Evolutionary conservation across 2,329 filamentous ascomycete species (phyloP), one percentile per base, ranked within the genome.

Genomic region (Botryosphaeria dothidea): DNA sequence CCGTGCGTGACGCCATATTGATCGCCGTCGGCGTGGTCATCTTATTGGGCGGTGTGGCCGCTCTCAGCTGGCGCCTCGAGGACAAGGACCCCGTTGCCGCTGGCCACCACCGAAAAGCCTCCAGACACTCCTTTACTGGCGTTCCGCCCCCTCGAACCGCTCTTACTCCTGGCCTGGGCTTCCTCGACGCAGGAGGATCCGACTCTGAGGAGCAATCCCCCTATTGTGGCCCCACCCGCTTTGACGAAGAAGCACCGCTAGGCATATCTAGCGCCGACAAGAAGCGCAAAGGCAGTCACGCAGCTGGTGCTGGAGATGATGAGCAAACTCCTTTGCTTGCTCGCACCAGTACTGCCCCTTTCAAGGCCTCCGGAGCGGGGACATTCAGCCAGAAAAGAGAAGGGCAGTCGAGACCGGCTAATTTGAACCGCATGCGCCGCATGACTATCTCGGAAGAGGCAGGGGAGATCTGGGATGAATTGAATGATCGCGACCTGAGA

Each of bases 31-130:
- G 95, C 11, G 98, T 94, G 0, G 83, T 88, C 34, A 91, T 99
- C 62, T 83, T 99, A 19, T 85, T 99, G 0, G 88, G 88, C 0
- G 95, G 95, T 48, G 95, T 99, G 1, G 83, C 98, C 17, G 93
- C 93, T 45, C 83, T 99, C 3, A 97, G 93, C 36, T 98, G 95
- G 94, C 89, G 95, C 66, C 85, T 99, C 64, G 92, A 91, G 74
- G 91, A 94, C 84, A 69, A 84, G 82, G 45, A 88, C 85, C 2
- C 84, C 79, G 34, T 84, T 85, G 52, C 54, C 15, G 56, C 41
- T 13, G 29, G 34, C n/a, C 63, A 60, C 34, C 52, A 56, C 3
- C 23, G 54, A 31, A 65, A 65, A 19, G 31, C 36, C 3, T 65
- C 63, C 2, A 48, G 57, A 9, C 36, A 85, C 72, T 72, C 80